Evolutionary conservation across 768 basidiomycete species (phyloP).

Genomic region (Lactarius akahatsu): DNA sequence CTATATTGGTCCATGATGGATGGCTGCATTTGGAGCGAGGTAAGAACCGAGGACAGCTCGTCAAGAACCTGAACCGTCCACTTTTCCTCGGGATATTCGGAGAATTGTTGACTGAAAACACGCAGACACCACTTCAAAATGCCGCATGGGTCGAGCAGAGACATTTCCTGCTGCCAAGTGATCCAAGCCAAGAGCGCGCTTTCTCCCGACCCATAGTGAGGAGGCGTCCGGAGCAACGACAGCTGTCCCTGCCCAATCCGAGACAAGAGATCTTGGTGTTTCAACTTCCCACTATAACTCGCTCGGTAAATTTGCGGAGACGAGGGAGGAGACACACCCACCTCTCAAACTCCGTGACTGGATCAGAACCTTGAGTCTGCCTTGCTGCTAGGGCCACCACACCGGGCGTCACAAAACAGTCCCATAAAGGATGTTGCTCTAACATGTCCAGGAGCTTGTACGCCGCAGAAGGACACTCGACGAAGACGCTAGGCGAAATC

Average conservation of each 20-base stretch:
- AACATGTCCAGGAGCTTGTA: constrained; percentile 51
- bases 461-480: constrained; percentile 51
- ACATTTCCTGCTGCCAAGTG: constrained; percentile 11
- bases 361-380: constrained; percentile 35
- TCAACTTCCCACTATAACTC: constrained; percentile 25
- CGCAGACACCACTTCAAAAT: constrained; percentile 47
- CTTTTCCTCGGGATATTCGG: constrained; percentile 37
- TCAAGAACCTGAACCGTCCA: constrained; percentile 43
- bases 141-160: constrained; percentile 37
- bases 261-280: constrained; percentile 38
- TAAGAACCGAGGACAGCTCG: constrained; percentile 39
- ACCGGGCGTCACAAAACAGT: constrained; percentile 62
- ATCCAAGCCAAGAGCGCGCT: constrained; percentile 19
- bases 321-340: not conserved
- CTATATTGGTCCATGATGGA: constrained; percentile 58
- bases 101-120: constrained; percentile 42
- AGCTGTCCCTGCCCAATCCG: constrained; percentile 58
- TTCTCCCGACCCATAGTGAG: constrained; percentile 33
- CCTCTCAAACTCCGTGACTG: constrained; percentile 29
- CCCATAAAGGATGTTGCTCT: constrained; percentile 64
- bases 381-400: constrained; percentile 57
- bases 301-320: constrained; percentile 6
- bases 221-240: constrained; percentile 53
- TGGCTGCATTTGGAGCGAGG: constrained; percentile 59
- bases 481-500: constrained; percentile 61